These are phyloP conservation scores for Mycena chlorophos DNA, from an alignment of 768 basidiomycete genomes.

Conservation along the genomic window DNA sequence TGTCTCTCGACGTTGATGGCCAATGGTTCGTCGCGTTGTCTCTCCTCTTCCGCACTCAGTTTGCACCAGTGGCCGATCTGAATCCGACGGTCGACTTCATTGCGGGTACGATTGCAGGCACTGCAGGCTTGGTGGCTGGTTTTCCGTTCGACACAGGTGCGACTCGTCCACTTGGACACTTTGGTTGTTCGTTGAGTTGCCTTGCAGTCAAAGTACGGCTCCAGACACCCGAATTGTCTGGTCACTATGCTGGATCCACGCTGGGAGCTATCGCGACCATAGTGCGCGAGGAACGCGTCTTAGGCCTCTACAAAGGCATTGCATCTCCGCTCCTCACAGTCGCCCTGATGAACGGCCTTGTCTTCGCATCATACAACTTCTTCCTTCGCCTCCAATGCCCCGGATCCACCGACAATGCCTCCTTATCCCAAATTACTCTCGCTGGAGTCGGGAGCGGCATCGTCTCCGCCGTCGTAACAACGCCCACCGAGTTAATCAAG, in stretches of 20 bases:
- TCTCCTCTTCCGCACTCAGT: background rate
- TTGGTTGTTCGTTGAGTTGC: background rate
- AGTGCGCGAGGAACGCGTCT: constrained; percentile 64
- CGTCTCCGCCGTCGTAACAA: constrained; percentile 75
- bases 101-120: constrained; percentile 67
- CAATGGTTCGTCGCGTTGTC: background rate
- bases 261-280: constrained; percentile 68
- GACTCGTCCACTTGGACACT: constrained; percentile 7
- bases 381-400: constrained; percentile 69
- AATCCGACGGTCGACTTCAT: constrained; percentile 74
- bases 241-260: constrained; percentile 58
- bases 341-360: constrained; percentile 80
- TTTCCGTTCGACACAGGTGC: constrained; percentile 76
- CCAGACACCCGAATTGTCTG: constrained; percentile 60
- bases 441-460: constrained; percentile 83
- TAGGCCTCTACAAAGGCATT: constrained; percentile 75
- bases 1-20: background rate
- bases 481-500: constrained; percentile 87
- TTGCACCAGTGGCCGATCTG: constrained; percentile 30
- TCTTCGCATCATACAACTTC: constrained; percentile 84
- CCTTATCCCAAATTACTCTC: constrained; percentile 68
- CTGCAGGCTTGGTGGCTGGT: constrained; percentile 63
- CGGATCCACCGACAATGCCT: constrained; percentile 49
- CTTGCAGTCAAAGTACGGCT: constrained; percentile 75
- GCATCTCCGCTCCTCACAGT: constrained; percentile 73